Conservation (phyloP, 768 basidiomycete genomes). For the Psilocybe sp. region DNA sequence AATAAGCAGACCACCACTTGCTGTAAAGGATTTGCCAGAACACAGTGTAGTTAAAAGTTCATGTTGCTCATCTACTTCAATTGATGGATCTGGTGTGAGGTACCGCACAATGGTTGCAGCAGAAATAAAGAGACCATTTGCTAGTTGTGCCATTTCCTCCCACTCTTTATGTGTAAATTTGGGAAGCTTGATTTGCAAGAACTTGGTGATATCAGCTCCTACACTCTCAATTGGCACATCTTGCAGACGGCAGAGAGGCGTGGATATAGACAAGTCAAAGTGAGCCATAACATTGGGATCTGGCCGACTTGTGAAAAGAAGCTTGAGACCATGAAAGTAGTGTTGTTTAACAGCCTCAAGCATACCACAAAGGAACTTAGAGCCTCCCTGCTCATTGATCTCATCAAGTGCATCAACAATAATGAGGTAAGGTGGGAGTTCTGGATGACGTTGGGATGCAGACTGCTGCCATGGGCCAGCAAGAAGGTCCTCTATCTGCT, state of each 20-base stretch:
- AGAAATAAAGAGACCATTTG: constrained; percentile 18
- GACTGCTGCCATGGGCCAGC: constrained; percentile 15
- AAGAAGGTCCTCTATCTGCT: constrained; percentile 16
- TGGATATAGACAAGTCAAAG: background rate
- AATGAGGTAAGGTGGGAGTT: constrained; percentile 13
- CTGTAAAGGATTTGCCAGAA: background rate
- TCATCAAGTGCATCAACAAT: constrained; percentile 22
- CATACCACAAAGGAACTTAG: constrained; percentile 12
- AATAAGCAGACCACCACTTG: constrained; percentile 1
- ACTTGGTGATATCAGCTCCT: background rate
- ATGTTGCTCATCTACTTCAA: background rate
- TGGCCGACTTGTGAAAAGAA: constrained; percentile 20
- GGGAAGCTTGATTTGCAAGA: background rate
- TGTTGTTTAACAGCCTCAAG: constrained; percentile 8
- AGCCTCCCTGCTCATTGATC: constrained; percentile 11
- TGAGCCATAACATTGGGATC: constrained; percentile 10
- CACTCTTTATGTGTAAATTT: background rate
- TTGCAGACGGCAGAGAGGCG: background rate
- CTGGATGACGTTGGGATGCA: background rate
- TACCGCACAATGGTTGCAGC: constrained; percentile 18
- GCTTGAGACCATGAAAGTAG: constrained; percentile 14
- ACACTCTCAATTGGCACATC: background rate
- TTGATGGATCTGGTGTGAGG: background rate
- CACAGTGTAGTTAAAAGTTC: background rate
- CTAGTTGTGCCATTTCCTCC: constrained; percentile 6